phyloP scores from a whole-genome alignment of 129 eudicot species.

The Ambrosia artemisiifolia region DNA sequence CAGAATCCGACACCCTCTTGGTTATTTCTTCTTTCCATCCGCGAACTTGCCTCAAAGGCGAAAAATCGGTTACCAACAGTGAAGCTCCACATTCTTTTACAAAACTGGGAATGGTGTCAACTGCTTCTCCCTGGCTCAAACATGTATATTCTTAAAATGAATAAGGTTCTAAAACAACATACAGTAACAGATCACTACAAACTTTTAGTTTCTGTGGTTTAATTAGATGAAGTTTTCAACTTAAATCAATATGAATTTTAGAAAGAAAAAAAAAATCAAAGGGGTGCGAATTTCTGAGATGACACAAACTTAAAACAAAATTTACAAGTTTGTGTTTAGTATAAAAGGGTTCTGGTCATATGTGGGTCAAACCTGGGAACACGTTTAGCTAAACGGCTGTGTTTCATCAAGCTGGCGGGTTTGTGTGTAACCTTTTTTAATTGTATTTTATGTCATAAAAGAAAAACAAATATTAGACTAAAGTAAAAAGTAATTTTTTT shows the following conservation, averaged over 20 bases:
- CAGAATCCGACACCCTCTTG: slow-evolving; percentile 54
- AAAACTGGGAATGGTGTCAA: slow-evolving; percentile 82
- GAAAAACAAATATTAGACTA: too few species aligned
- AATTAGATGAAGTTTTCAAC: neutral
- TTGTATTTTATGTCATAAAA: too few species aligned
- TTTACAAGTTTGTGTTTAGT: too few species aligned
- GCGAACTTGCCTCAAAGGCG: slow-evolving; percentile 77
- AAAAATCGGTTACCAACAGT: slow-evolving; percentile 86
- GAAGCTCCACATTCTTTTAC: slow-evolving; percentile 78
- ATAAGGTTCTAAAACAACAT: neutral
- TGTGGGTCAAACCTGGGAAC: too few species aligned
- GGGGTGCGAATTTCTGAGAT: too few species aligned
- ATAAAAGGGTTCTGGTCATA: too few species aligned
- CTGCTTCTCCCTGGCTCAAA: slow-evolving; percentile 73
- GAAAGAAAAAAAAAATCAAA: too few species aligned
- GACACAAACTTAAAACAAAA: too few species aligned
- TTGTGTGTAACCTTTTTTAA: too few species aligned
- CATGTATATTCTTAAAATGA: neutral
- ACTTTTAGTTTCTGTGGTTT: neutral
- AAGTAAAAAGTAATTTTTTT: too few species aligned
- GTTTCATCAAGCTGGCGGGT: too few species aligned
- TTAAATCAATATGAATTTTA: neutral
- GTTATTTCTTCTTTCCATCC: slow-evolving; percentile 76
- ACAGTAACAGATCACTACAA: neutral
- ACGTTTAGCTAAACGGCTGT: too few species aligned